These are phyloP conservation scores for Hymenoscyphus scutula DNA, from an alignment of 2,329 filamentous ascomycete genomes.

Conservation along the genomic window DNA sequence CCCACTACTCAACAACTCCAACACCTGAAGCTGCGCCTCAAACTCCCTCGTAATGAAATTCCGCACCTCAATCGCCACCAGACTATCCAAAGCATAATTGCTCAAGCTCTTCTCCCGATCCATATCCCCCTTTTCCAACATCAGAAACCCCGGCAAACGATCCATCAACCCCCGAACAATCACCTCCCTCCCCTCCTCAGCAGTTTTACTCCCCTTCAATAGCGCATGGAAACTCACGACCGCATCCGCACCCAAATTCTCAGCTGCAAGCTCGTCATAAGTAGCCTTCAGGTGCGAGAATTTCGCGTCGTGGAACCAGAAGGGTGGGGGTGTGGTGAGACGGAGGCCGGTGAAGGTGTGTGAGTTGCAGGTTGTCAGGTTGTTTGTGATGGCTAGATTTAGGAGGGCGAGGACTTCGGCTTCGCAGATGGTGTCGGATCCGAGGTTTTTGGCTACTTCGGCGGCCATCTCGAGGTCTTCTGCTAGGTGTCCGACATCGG, in stretches of 20 bases:
- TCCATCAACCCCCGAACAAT: constrained; percentile 46
- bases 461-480: constrained; percentile 29
- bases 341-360: constrained; percentile 56
- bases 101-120: constrained; percentile 45
- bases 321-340: constrained; percentile 47
- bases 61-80: constrained; percentile 36
- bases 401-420: constrained; percentile 55
- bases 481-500: constrained; percentile 29
- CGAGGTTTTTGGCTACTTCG: constrained; percentile 31
- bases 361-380: constrained; percentile 44
- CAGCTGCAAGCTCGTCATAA: constrained; percentile 39
- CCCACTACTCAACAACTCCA: constrained; percentile 53
- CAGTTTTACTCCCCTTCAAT: constrained; percentile 43
- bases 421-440: constrained; percentile 47
- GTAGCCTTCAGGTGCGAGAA: constrained; percentile 46
- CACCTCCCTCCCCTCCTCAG: constrained; percentile 46
- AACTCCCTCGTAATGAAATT: constrained; percentile 43
- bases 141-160: constrained; percentile 49
- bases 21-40: constrained; percentile 45
- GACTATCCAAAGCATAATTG: constrained; percentile 41
- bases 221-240: constrained; percentile 45
- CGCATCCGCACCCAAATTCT: constrained; percentile 25
- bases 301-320: constrained; percentile 54
- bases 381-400: constrained; percentile 49
- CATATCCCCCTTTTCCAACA: constrained; percentile 49